phyloP scores from a whole-genome alignment of 2,329 filamentous ascomycete genomes.

The Paecilomyces dactylethromorphus region DNA sequence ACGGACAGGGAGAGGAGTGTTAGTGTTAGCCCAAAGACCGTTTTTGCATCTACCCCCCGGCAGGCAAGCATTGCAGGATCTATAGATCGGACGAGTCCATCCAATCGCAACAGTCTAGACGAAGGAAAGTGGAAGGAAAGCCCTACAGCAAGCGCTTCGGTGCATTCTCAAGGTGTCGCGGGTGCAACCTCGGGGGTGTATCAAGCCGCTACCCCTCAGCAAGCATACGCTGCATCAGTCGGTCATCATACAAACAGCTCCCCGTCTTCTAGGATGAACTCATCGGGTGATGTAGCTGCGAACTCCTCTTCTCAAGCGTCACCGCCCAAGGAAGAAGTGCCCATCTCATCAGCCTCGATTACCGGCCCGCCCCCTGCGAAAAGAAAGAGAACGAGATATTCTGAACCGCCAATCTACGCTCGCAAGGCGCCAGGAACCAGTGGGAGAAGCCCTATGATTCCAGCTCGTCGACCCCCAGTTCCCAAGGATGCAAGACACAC shows the following conservation, averaged over 20 bases:
- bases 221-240: slow-evolving; percentile 7
- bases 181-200: slow-evolving; percentile 4
- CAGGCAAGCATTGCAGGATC: slow-evolving; percentile 19
- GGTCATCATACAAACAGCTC: slow-evolving; percentile 22
- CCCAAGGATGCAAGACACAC: slow-evolving; percentile 23
- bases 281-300: slow-evolving; percentile 9
- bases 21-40: slow-evolving; percentile 73
- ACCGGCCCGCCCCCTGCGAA: slow-evolving; percentile 33
- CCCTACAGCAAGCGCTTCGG: slow-evolving; percentile 11
- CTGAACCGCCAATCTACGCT: slow-evolving; percentile 49
- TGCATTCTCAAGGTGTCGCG: slow-evolving; percentile 9
- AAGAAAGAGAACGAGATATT: slow-evolving; percentile 45
- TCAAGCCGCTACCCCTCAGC: slow-evolving; percentile 6
- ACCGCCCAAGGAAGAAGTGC: slow-evolving; percentile 18
- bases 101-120: slow-evolving; percentile 18
- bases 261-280: slow-evolving; percentile 14
- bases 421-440: slow-evolving; percentile 36
- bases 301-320: not conserved
- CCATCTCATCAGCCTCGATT: slow-evolving; percentile 10
- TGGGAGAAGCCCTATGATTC: slow-evolving; percentile 36
- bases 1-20: slow-evolving; percentile 63
- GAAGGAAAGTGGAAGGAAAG: slow-evolving; percentile 23
- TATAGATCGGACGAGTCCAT: slow-evolving; percentile 17
- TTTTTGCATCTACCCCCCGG: slow-evolving; percentile 20
- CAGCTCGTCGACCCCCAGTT: slow-evolving; percentile 26